Base-by-base conservation (phyloP, 2,329 filamentous ascomycete genomes). In the Plenodomus biglobosus region DNA sequence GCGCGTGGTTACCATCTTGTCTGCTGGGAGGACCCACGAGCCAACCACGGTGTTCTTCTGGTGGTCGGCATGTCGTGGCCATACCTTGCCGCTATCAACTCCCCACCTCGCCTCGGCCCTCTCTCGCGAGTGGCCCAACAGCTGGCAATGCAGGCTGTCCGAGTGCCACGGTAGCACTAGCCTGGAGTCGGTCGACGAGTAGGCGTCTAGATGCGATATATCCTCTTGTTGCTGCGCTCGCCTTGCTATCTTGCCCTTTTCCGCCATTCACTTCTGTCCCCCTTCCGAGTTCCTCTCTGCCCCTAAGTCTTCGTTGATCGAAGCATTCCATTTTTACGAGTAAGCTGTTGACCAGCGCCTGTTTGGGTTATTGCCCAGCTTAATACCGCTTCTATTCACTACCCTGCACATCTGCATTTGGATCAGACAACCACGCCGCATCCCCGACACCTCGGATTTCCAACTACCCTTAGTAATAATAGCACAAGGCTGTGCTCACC, bases 321-420 rank as follows among this genome's bases (percentile, higher is more conserved):
- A 75, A 74, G 72, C 64, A 61, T 61, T 59, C 60, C 61, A 59
- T 68, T 66, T 62, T 62, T 61, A 64, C 59, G 46, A 61, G 57
- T 63, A 57, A 57, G 65, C 75, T 74, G 76, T 77, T 74, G 76
- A 78, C 61, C 76, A 70, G 61, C 55, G 43, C 50, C 44, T 69
- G 58, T 55, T 44, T 52, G 67, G 69, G 65, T 64, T 65, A 62
- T 68, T 57, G 62, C 67, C 68, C 66, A 48, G 43, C 34, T 60
- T 68, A 69, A 72, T 68, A 67, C 58, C 55, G 38, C 58, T 57
- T 58, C 55, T 55, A 50, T 58, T 62, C 53, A 44, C 42, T 48
- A 48, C 51, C 52, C 46, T 53, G 51, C 46, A 50, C 51, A 44
- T 60, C 58, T 59, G 52, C 57, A 61, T 56, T 59, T 46, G 55